phyloP scores from a whole-genome alignment of 257 asterid genomes.

The Craterostigma plantagineum region DNA sequence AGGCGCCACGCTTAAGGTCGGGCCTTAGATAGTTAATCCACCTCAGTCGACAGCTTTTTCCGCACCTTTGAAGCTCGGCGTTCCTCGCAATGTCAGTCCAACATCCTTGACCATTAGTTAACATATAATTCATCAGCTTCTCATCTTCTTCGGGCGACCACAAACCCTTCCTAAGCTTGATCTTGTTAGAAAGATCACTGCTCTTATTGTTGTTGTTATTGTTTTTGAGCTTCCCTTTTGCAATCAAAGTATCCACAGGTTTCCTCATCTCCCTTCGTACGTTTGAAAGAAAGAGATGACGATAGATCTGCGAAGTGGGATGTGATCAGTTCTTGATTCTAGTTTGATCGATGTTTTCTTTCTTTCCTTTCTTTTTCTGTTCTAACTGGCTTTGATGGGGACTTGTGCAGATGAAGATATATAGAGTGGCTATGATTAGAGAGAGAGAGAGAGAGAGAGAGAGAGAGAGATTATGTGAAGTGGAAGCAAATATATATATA shows the following conservation, averaged over 20 bases:
- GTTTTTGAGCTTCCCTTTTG: conserved; percentile 7
- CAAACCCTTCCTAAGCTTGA: conserved; percentile 52
- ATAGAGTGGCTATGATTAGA: conserved; percentile 27
- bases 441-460: conserved; percentile 10
- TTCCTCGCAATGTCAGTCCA: conserved; percentile 86
- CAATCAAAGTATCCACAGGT: conserved; percentile 13
- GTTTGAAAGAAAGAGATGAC: background rate
- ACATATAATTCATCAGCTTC: conserved; percentile 60
- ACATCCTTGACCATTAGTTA: conserved; percentile 65
- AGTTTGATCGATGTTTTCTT: conserved; percentile 3
- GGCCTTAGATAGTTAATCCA: conserved; percentile 84
- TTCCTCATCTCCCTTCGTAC: conserved; percentile 16
- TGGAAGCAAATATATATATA: conserved; percentile 96
- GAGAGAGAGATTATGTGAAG: conserved; percentile 55
- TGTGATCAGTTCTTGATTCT: background rate
- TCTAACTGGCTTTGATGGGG: conserved; percentile 31
- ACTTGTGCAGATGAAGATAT: conserved; percentile 36
- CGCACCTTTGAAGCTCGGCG: conserved; percentile 64
- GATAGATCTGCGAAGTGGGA: too few relatives aligned
- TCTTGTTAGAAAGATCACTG: conserved; percentile 4
- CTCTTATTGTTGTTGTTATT: too few relatives aligned
- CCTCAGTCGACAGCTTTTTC: conserved; percentile 68
- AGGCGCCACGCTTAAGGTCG: conserved; percentile 75
- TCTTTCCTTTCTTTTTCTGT: background rate
- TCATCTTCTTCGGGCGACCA: conserved; percentile 93